Evolutionary conservation across 164 flowering plant species (phyloP), one percentile per base, ranked within the genome.

Genomic region (Saururus chinensis): DNA sequence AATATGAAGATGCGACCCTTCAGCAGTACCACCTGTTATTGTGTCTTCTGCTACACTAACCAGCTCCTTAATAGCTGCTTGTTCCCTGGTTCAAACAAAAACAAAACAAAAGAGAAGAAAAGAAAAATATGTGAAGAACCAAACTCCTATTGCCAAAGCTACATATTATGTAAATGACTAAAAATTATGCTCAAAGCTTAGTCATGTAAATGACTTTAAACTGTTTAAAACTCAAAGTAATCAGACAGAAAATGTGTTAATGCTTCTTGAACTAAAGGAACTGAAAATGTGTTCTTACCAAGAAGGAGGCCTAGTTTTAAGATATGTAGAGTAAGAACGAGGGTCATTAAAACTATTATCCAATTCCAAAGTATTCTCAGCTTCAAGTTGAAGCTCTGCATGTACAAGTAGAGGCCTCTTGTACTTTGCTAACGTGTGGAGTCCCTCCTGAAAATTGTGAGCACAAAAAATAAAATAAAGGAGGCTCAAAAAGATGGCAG

Each of bases 1-100:
- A 78, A 95, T 73, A 72, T 95, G 99, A 72, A 95, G 85, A 77
- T 89, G 98, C 71, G 93, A 95, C 40, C 96, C 97, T 71, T 87
- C 95, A 51, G 91, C 74, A 62, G 82, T 71, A 20, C 92, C 92
- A 57, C 90, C 88, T 23, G 53, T 48, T 70, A 82, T 80, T 9
- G 93, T 95, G 65, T 87, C 87, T 59, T 73, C 73, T 60, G 89
- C 69, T 45, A 84, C 84, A 24, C 71, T 74, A 68, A 87, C 53
- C 13, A 91, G 87, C 66, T 88, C 88, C 64, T 77, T 80, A 53
- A 91, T 77, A 53, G 99, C 99, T 60, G 87, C 90, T 74, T 87
- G 85, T 81, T 95, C 99, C 97, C 99, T 95, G 70, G 24, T 69
- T 61, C 60, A 55, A 45, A 11, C 65, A 57, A 45, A 23, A 55